These are phyloP conservation scores for Sarocladiaceae sp. DNA, from an alignment of 2,329 filamentous ascomycete genomes.

Conservation along the genomic window DNA sequence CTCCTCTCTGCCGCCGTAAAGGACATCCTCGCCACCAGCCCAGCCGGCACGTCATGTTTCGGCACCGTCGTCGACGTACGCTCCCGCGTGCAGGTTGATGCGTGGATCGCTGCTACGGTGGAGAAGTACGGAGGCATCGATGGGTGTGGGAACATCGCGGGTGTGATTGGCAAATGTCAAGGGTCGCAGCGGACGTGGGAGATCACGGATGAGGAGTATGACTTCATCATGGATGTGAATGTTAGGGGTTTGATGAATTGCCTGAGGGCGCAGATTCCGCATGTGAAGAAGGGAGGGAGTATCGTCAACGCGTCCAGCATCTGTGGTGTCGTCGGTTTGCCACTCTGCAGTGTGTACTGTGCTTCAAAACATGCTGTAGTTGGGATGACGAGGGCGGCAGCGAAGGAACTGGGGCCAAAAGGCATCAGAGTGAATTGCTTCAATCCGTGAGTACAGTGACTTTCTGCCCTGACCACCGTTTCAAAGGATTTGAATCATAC, in stretches of 20 bases:
- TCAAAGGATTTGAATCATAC: not conserved
- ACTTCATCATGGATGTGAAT: slow-evolving; percentile 34
- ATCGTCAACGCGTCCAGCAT: slow-evolving; percentile 40
- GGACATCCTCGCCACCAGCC: not conserved
- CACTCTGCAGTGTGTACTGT: slow-evolving; percentile 18
- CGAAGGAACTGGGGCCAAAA: slow-evolving; percentile 16
- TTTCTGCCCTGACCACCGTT: not conserved
- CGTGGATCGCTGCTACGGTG: slow-evolving; percentile 25
- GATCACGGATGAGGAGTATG: slow-evolving; percentile 33
- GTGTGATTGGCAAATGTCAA: slow-evolving; percentile 12
- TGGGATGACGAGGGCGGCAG: slow-evolving; percentile 18
- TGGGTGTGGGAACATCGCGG: slow-evolving; percentile 34
- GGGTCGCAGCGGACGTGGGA: slow-evolving; percentile 15
- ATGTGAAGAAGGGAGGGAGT: slow-evolving; percentile 22
- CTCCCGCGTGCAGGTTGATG: slow-evolving; percentile 12
- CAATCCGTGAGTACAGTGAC: slow-evolving; percentile 15
- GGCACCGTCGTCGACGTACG: slow-evolving; percentile 13
- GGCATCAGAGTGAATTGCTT: slow-evolving; percentile 20
- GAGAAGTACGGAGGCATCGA: slow-evolving; percentile 30
- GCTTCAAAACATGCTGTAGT: slow-evolving; percentile 22
- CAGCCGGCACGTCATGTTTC: not conserved
- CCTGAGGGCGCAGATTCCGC: slow-evolving; percentile 36
- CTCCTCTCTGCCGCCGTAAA: not conserved
- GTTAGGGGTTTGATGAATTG: slow-evolving; percentile 40
- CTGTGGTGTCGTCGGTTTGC: slow-evolving; percentile 28